Percentiles rank a stretch among this genome's conserved stretches.
Evolutionary conservation across 768 basidiomycete species (phyloP).

Genomic region (Rossbeevera mucosa): DNA sequence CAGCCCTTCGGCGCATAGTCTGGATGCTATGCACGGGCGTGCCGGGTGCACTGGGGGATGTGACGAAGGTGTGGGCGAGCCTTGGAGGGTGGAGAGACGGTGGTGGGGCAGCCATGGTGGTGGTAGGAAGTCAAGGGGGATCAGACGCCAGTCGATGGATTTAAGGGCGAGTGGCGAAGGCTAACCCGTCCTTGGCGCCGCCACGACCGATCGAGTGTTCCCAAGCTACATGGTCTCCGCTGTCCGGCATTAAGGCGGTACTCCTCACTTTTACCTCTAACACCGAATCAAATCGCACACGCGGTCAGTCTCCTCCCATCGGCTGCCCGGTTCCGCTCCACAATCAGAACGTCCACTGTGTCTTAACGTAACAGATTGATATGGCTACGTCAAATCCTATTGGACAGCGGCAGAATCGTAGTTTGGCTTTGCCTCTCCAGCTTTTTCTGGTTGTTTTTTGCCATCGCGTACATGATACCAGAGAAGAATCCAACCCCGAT

Average conservation of each 20-base stretch:
- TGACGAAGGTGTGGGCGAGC: slow-evolving; percentile 66
- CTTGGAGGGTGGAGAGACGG: slow-evolving; percentile 64
- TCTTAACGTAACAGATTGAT: background rate
- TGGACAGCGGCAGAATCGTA: slow-evolving; percentile 59
- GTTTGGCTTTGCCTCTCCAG: slow-evolving; percentile 52
- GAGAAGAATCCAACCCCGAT: slow-evolving; percentile 87
- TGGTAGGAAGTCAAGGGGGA: slow-evolving; percentile 12
- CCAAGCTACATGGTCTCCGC: background rate
- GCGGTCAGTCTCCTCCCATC: background rate
- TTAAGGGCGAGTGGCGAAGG: slow-evolving; percentile 7
- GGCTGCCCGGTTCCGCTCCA: background rate
- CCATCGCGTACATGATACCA: slow-evolving; percentile 87
- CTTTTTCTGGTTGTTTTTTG: slow-evolving; percentile 91
- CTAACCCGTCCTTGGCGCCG: slow-evolving; percentile 2
- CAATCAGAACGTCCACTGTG: background rate
- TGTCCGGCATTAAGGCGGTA: slow-evolving; percentile 33
- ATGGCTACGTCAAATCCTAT: slow-evolving; percentile 35
- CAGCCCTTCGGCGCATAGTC: slow-evolving; percentile 85
- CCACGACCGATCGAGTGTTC: background rate
- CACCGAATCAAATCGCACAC: background rate
- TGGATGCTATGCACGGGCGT: slow-evolving; percentile 89
- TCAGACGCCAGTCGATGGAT: background rate
- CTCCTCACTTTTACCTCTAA: slow-evolving; percentile 1
- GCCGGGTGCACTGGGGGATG: slow-evolving; percentile 71
- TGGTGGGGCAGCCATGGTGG: slow-evolving; percentile 27